phyloP scores from a whole-genome alignment of 2,329 filamentous ascomycete genomes.

The Arthroderma sp. region DNA sequence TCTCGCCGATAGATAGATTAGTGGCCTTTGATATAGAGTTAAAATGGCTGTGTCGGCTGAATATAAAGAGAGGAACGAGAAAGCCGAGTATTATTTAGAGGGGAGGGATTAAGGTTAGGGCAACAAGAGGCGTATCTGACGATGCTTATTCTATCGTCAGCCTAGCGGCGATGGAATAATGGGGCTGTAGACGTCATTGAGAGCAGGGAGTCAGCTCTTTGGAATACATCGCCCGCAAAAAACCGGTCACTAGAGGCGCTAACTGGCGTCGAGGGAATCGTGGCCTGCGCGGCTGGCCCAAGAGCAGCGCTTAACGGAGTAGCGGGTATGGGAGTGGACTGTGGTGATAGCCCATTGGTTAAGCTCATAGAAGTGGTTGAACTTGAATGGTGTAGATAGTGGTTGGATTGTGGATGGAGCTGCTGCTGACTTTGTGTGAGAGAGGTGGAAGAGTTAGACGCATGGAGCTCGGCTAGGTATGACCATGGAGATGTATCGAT shows the following conservation, averaged over 20 bases:
- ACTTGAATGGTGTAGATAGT: conserved; percentile 16
- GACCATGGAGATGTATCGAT: conserved; percentile 57
- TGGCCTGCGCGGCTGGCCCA: conserved; percentile 80
- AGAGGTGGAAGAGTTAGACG: conserved; percentile 19
- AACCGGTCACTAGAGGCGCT: conserved; percentile 36
- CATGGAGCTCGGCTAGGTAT: conserved; percentile 36
- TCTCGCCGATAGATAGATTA: no score
- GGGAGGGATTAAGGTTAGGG: not conserved
- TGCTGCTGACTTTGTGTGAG: conserved; percentile 26
- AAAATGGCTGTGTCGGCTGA: no score
- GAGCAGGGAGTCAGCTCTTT: conserved; percentile 35
- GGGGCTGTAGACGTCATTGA: conserved; percentile 31
- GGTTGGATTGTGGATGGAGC: conserved; percentile 11
- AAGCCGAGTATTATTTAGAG: not conserved
- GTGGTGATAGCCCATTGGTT: conserved; percentile 27
- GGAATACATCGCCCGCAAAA: conserved; percentile 37
- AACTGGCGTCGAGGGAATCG: conserved; percentile 53
- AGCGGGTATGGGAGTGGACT: conserved; percentile 54
- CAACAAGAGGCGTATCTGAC: no score
- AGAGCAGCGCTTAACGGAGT: conserved; percentile 82
- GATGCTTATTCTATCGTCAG: not conserved
- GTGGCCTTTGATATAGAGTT: no score
- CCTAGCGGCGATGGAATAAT: conserved; percentile 29
- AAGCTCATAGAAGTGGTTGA: conserved; percentile 12
- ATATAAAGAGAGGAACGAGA: no score